phyloP scores from a whole-genome alignment of 2,329 filamentous ascomycete genomes.

The Calonectria ilicicola region DNA sequence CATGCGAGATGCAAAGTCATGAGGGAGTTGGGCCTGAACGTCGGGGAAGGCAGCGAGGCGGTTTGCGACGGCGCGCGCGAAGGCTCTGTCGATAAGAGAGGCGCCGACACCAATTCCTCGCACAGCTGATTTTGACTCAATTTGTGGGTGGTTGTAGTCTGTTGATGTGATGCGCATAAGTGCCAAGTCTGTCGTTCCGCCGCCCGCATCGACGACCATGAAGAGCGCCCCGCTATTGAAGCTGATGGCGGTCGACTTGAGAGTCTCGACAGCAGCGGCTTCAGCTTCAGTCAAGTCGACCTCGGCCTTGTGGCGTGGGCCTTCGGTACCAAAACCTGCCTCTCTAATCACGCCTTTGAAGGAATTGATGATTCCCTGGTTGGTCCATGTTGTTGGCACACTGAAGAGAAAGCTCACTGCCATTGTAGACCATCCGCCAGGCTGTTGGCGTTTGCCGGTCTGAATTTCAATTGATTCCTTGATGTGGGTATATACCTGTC shows the following conservation, averaged over 20 bases:
- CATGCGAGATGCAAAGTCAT: conserved; percentile 51
- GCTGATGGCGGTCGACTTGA: conserved; percentile 54
- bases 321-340: conserved; percentile 62
- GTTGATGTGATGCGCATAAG: conserved; percentile 55
- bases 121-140: conserved; percentile 53
- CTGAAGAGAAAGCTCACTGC: conserved; percentile 67
- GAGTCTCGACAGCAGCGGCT: conserved; percentile 59
- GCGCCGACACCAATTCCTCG: conserved; percentile 60
- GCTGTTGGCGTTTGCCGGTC: conserved; percentile 48
- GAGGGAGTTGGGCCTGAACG: conserved; percentile 52
- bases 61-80: conserved; percentile 52
- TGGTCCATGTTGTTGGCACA: conserved; percentile 68
- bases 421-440: conserved; percentile 57
- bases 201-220: conserved; percentile 58
- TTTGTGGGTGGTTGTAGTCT: conserved; percentile 40
- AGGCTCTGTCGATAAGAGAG: conserved; percentile 58
- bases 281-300: conserved; percentile 62
- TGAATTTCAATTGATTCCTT: conserved; percentile 57
- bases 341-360: conserved; percentile 60
- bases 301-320: conserved; percentile 50
- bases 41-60: conserved; percentile 52
- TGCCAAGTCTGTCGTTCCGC: conserved; percentile 60
- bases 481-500: conserved; percentile 61
- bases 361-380: conserved; percentile 60
- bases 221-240: conserved; percentile 55